Percentiles rank a stretch among this genome's conserved stretches.
phyloP scores from a whole-genome alignment of 2,329 filamentous ascomycete genomes.

The Acephala macrosclerotiorum region DNA sequence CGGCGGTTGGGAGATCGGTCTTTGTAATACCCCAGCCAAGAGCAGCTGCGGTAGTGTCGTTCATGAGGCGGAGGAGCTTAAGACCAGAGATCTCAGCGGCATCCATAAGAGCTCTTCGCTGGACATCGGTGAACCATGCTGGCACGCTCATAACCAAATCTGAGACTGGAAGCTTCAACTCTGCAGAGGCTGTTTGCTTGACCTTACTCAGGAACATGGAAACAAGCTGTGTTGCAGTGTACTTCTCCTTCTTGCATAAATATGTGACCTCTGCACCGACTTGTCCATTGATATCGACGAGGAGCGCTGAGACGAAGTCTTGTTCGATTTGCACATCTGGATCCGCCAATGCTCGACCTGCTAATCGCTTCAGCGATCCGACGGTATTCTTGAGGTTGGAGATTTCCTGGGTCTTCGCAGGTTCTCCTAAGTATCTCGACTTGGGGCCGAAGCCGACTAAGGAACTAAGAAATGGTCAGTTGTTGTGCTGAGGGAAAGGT shows the following conservation, averaged over 20 bases:
- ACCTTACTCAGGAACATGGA: conserved; percentile 97
- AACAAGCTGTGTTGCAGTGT: conserved; percentile 91
- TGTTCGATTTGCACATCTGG: conserved; percentile 94
- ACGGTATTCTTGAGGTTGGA: conserved; percentile 99
- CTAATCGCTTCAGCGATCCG: conserved; percentile 88
- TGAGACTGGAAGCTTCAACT: conserved; percentile 89
- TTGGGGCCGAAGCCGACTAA: conserved; percentile 96
- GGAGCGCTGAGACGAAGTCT: conserved; percentile 83
- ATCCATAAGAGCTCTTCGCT: conserved; percentile 88
- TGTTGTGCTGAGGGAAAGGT: background rate
- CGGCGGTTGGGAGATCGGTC: conserved; percentile 84
- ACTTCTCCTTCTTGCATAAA: conserved; percentile 92
- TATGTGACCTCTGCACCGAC: conserved; percentile 95
- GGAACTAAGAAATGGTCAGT: conserved; percentile 62
- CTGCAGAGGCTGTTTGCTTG: conserved; percentile 83
- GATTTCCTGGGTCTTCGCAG: conserved; percentile 98
- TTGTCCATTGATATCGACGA: conserved; percentile 92
- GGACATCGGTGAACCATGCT: conserved; percentile 95
- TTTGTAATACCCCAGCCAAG: conserved; percentile 99
- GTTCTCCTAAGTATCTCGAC: conserved; percentile 90
- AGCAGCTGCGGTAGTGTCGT: conserved; percentile 95
- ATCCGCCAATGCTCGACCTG: conserved; percentile 85
- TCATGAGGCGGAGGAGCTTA: conserved; percentile 92
- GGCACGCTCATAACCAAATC: conserved; percentile 95
- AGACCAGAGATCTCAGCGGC: conserved; percentile 93